These are phyloP conservation scores for Echites panduratus DNA, from an alignment of 257 asterid genomes.

Conservation along the genomic window DNA sequence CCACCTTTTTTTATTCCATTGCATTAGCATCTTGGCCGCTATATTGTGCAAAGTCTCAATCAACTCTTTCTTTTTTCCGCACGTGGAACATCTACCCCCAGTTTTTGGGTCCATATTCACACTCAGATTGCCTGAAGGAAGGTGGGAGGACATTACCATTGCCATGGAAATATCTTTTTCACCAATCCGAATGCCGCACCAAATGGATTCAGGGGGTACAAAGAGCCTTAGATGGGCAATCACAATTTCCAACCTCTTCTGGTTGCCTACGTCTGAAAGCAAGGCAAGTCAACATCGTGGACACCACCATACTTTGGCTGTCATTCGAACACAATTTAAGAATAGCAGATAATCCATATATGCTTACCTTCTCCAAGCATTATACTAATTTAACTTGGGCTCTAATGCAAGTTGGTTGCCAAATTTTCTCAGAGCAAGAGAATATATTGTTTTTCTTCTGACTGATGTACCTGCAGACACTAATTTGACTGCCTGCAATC, in stretches of 20 bases:
- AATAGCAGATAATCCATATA: background rate
- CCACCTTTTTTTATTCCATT: background rate
- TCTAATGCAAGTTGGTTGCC: conserved; percentile 44
- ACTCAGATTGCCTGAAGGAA: conserved; percentile 1
- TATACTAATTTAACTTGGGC: conserved; percentile 21
- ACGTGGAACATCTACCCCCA: background rate
- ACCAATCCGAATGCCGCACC: conserved; percentile 1
- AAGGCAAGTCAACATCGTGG: background rate
- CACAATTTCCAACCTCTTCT: background rate
- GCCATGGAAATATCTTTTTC: background rate
- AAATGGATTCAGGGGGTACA: background rate
- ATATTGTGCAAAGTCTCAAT: background rate
- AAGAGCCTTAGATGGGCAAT: background rate
- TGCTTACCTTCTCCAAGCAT: conserved; percentile 10
- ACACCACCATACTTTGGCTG: background rate
- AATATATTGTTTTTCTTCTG: conserved; percentile 44
- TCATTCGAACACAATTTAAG: background rate
- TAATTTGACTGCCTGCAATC: conserved; percentile 83
- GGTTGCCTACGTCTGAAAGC: background rate
- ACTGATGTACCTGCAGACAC: conserved; percentile 71
- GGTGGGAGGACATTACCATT: background rate
- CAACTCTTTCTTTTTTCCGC: background rate
- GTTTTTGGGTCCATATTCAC: conserved; percentile 1
- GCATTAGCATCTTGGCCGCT: background rate
- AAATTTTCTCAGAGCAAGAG: conserved; percentile 74